A percentile compares a stretch with the other conserved stretches of the same genome.
Conservation (phyloP, 1,284 basidiomycete genomes). For the Rhodotorula sp. region DNA sequence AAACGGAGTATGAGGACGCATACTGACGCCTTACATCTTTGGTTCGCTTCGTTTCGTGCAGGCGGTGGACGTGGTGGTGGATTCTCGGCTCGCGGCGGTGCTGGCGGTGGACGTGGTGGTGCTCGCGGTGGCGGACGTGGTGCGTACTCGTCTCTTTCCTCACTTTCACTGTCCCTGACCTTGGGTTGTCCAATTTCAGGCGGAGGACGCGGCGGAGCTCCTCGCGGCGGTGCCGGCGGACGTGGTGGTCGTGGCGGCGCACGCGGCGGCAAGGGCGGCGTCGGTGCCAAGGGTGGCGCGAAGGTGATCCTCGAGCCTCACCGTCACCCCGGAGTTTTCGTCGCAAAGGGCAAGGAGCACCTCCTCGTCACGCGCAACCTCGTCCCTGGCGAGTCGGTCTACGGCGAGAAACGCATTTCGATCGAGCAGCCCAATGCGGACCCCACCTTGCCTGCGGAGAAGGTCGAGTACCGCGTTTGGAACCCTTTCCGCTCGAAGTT, state of each 20-base stretch:
- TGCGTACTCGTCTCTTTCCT: background rate
- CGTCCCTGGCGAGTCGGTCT: constrained; percentile 94
- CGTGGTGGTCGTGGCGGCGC: constrained; percentile 45
- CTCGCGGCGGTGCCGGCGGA: constrained; percentile 13
- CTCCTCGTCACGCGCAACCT: constrained; percentile 97
- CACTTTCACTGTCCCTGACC: background rate
- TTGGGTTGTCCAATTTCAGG: no score
- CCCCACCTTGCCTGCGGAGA: constrained; percentile 72
- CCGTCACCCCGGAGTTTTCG: constrained; percentile 78
- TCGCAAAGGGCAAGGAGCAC: constrained; percentile 71
- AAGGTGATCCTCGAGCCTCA: constrained; percentile 85
- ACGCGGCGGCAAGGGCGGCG: constrained; percentile 41
- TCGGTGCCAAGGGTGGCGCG: constrained; percentile 69
- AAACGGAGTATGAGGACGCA: no score
- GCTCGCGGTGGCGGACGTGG: constrained; percentile 41
- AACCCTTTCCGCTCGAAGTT: constrained; percentile 98
- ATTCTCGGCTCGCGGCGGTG: constrained; percentile 47
- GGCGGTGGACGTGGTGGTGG: constrained; percentile 31
- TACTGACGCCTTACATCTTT: no score
- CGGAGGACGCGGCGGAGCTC: background rate
- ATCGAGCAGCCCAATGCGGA: constrained; percentile 59
- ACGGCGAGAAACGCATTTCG: constrained; percentile 79
- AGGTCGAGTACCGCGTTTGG: constrained; percentile 98
- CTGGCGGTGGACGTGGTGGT: constrained; percentile 54
- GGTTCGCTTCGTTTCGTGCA: no score